Evolutionary conservation across 1,139 yeast species (phyloP).

Genomic region (Zygoascus hellenicus): DNA sequence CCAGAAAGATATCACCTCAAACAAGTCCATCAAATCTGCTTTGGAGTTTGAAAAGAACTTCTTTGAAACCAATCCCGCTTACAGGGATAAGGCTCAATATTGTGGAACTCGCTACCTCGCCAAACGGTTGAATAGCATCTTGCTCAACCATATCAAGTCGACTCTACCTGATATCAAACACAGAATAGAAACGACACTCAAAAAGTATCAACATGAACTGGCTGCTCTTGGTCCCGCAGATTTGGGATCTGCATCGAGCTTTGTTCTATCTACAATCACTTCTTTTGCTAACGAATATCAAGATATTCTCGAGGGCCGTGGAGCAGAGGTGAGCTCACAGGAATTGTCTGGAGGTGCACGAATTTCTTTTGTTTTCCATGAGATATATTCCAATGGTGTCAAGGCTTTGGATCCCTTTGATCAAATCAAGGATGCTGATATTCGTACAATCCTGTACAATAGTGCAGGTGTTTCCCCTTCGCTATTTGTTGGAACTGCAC

Average conservation of each 20-base stretch:
- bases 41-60: slow-evolving; percentile 70
- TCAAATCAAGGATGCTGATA: slow-evolving; percentile 93
- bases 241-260: slow-evolving; percentile 81
- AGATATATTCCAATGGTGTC: slow-evolving; percentile 88
- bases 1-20: slow-evolving; percentile 85
- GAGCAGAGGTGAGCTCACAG: slow-evolving; percentile 72
- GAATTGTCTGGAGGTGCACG: slow-evolving; percentile 96
- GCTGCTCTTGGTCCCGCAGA: slow-evolving; percentile 63
- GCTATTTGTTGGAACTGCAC: slow-evolving; percentile 92
- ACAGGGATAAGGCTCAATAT: slow-evolving; percentile 81
- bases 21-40: slow-evolving; percentile 86
- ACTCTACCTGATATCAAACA: slow-evolving; percentile 93
- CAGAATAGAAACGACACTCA: slow-evolving; percentile 82
- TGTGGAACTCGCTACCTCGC: slow-evolving; percentile 98
- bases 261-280: slow-evolving; percentile 85
- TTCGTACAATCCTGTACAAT: slow-evolving; percentile 88
- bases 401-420: slow-evolving; percentile 94
- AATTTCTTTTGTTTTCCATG: slow-evolving; percentile 95
- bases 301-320: slow-evolving; percentile 89
- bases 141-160: slow-evolving; percentile 87
- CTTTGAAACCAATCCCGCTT: slow-evolving; percentile 92
- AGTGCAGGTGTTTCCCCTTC: slow-evolving; percentile 97
- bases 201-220: slow-evolving; percentile 82
- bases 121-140: slow-evolving; percentile 81
- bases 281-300: slow-evolving; percentile 81